These are phyloP conservation scores for Nakazawaea wyomingensis DNA, from an alignment of 805 yeast species.

Conservation along the genomic window DNA sequence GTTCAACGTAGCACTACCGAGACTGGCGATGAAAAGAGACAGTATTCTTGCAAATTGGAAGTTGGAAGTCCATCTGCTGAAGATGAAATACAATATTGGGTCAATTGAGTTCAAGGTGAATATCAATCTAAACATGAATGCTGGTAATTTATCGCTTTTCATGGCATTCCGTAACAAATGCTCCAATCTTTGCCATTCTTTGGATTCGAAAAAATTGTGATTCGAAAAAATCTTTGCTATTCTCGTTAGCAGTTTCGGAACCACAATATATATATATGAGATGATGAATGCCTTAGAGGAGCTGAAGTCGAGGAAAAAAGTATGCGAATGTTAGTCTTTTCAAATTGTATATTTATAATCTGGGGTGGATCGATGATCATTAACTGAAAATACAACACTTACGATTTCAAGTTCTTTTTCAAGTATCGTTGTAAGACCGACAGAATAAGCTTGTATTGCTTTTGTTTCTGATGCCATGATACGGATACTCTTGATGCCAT, in stretches of 20 bases:
- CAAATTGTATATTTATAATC: neutral
- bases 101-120: constrained; percentile 29
- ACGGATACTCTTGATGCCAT: neutral
- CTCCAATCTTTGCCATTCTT: constrained; percentile 17
- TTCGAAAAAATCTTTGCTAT: constrained; percentile 16
- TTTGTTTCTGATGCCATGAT: neutral
- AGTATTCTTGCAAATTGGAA: constrained; percentile 12
- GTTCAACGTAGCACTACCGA: constrained; percentile 23
- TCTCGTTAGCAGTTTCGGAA: constrained; percentile 25
- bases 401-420: constrained; percentile 11
- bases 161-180: constrained; percentile 21
- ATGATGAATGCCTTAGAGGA: constrained; percentile 26
- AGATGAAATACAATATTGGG: constrained; percentile 16
- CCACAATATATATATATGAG: constrained; percentile 30
- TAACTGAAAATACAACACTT: no score
- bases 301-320: neutral
- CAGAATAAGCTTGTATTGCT: neutral
- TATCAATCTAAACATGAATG: constrained; percentile 28
- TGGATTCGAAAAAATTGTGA: constrained; percentile 14
- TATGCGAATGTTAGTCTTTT: neutral
- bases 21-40: constrained; percentile 27
- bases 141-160: constrained; percentile 30
- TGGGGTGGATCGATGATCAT: no score
- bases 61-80: constrained; percentile 8
- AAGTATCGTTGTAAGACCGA: constrained; percentile 1